Evolutionary conservation across 768 basidiomycete genomes (phyloP).

Genomic region (Clathrus columnatus): DNA sequence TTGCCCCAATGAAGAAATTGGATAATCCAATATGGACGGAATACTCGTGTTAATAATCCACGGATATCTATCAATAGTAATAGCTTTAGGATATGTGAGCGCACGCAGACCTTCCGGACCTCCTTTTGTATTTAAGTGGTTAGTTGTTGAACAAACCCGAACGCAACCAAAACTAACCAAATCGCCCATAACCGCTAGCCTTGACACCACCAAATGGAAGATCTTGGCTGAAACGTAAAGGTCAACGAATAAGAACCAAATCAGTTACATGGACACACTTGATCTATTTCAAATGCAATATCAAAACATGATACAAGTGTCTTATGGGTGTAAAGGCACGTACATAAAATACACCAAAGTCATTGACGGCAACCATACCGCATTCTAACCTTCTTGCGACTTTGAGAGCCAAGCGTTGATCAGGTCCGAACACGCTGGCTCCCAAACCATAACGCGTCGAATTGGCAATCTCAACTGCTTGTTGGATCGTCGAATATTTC

Average conservation of each 20-base stretch:
- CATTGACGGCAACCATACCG: constrained; percentile 97
- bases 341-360: constrained; percentile 85
- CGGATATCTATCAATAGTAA: constrained; percentile 82
- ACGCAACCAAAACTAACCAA: constrained; percentile 44
- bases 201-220: constrained; percentile 94
- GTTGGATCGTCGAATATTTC: constrained; percentile 72
- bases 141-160: constrained; percentile 7
- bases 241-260: not conserved
- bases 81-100: constrained; percentile 81
- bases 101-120: constrained; percentile 90
- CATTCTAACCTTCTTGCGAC: constrained; percentile 80
- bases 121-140: constrained; percentile 34
- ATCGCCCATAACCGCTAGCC: constrained; percentile 86
- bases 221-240: constrained; percentile 56
- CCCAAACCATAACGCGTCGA: constrained; percentile 84
- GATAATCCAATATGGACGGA: constrained; percentile 81
- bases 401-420: constrained; percentile 65
- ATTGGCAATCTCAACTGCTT: constrained; percentile 85
- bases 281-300: constrained; percentile 39
- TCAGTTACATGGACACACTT: constrained; percentile 37
- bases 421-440: constrained; percentile 88
- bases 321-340: constrained; percentile 22
- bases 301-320: constrained; percentile 7
- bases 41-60: constrained; percentile 76
- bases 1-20: constrained; percentile 57